Evolutionary conservation across 164 flowering plant genomes (phyloP), one percentile per base, ranked within the genome.

Genomic region (Magnolia officinalis): DNA sequence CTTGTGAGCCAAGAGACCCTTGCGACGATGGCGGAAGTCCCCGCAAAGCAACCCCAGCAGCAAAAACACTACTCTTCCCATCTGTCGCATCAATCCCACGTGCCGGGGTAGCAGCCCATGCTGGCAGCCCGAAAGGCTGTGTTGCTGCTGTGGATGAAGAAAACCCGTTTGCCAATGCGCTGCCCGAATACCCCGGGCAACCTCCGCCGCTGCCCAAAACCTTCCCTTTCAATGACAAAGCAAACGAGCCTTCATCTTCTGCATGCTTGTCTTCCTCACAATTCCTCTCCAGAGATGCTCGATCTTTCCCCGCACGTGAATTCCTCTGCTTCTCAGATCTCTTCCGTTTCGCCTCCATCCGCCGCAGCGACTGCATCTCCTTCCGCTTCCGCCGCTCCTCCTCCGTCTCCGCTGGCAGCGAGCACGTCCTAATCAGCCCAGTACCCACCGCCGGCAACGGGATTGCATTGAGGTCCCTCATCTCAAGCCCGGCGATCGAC

Each of bases 311-410:
- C 6, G 9, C 77, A 16, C 67, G 16, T 24, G 14, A 77, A 64
- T 50, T 71, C 74, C 50, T 77, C 63, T 71, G 78, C 74, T 90
- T 92, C 86, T 90, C 96, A 20, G 85, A 84, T 78, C 98, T 81
- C 80, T 93, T 85, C 77, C 97, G 78, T 85, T 91, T 96, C 3
- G 99, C 99, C 80, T 88, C 98, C 91, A 89, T 77, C 76, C 99
- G 75, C 77, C 98, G 82, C 80, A 90, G 68, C 1, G 85, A 83
- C 89, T 92, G 97, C 85, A 90, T 49, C 84, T 96, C 98, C 82
- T 92, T 96, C 73, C 97, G 82, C 87, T 90, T 94, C 83, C 97
- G 82, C 90, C 90, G 84, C 81, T 94, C 94, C 73, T 92, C 97
- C 83, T 91, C 97, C 1, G 93, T 88, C 87, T 90, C 97, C 58